These are phyloP conservation scores for Rhodofomes roseus DNA, from an alignment of 1,284 basidiomycete genomes.

Conservation along the genomic window DNA sequence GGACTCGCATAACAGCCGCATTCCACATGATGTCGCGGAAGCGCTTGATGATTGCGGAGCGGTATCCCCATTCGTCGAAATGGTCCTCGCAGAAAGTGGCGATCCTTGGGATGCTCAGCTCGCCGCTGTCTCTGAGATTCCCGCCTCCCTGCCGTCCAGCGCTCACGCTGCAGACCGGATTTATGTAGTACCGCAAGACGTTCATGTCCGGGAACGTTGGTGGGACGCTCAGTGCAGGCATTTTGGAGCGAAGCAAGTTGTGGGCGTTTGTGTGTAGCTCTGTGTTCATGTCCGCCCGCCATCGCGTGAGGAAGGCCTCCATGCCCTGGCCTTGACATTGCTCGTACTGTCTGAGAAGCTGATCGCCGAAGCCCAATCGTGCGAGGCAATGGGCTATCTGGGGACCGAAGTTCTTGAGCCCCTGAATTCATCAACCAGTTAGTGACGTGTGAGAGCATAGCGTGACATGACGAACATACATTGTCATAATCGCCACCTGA, in stretches of 20 bases:
- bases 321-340: slow-evolving; percentile 21
- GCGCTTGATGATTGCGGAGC: slow-evolving; percentile 36
- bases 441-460: neutral
- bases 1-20: slow-evolving; percentile 35
- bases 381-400: slow-evolving; percentile 34
- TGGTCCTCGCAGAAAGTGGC: slow-evolving; percentile 50
- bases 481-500: slow-evolving; percentile 66
- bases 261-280: slow-evolving; percentile 47
- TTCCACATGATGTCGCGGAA: slow-evolving; percentile 40
- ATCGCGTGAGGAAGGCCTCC: slow-evolving; percentile 30
- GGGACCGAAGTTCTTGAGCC: slow-evolving; percentile 33
- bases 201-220: slow-evolving; percentile 36
- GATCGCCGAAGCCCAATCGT: slow-evolving; percentile 38
- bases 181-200: slow-evolving; percentile 43
- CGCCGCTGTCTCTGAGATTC: slow-evolving; percentile 26
- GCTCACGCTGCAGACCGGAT: slow-evolving; percentile 32
- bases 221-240: slow-evolving; percentile 33
- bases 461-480: slow-evolving; percentile 24
- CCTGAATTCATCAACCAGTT: slow-evolving; percentile 20
- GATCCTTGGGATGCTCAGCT: slow-evolving; percentile 39
- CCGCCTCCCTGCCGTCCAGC: slow-evolving; percentile 20
- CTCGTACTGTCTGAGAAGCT: slow-evolving; percentile 39
- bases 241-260: slow-evolving; percentile 35
- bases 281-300: slow-evolving; percentile 39
- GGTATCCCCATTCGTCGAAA: slow-evolving; percentile 54